A percentile compares a stretch with the other conserved stretches of the same genome.
Conservation (phyloP, 345 rosid genomes). For the Nephelium lappaceum region DNA sequence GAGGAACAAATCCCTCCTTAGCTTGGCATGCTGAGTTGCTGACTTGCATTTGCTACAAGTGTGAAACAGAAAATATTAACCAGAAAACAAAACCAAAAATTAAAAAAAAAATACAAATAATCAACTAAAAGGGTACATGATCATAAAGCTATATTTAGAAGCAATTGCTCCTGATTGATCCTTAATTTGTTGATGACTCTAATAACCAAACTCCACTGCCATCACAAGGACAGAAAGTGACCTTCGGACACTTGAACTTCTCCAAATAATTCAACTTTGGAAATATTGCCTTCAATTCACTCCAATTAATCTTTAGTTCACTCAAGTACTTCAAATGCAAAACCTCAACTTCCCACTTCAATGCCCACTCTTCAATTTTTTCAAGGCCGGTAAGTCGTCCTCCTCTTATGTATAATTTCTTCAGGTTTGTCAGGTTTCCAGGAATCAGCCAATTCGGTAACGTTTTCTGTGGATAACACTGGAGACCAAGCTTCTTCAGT, state of each 20-base stretch:
- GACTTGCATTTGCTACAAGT: not conserved
- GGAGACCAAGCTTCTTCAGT: slow-evolving; percentile 35
- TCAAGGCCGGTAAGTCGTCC: slow-evolving; percentile 28
- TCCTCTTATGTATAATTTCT: slow-evolving; percentile 36
- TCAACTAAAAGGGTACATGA: not conserved
- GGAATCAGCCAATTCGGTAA: slow-evolving; percentile 30
- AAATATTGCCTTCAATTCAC: slow-evolving; percentile 19
- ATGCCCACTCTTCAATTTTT: slow-evolving; percentile 7
- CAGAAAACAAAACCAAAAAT: not conserved
- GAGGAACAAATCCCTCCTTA: too few species aligned
- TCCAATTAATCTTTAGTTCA: slow-evolving; percentile 33
- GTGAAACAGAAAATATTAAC: not conserved
- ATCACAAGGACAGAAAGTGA: slow-evolving; percentile 42
- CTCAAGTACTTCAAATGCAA: slow-evolving; percentile 37
- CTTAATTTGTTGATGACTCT: not conserved
- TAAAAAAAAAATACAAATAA: not conserved
- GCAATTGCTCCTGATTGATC: not conserved
- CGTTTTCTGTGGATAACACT: slow-evolving; percentile 13
- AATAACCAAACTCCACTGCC: slow-evolving; percentile 38
- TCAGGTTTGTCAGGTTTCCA: slow-evolving; percentile 1
- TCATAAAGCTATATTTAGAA: not conserved
- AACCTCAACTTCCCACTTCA: slow-evolving; percentile 8
- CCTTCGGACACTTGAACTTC: slow-evolving; percentile 35
- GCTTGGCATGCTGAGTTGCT: not conserved
- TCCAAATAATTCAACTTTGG: slow-evolving; percentile 40